A percentile compares a stretch with the other conserved stretches of the same genome.
These are phyloP conservation scores for Fermentozyma sake DNA, from an alignment of 1,139 yeast genomes.

Conservation along the genomic window DNA sequence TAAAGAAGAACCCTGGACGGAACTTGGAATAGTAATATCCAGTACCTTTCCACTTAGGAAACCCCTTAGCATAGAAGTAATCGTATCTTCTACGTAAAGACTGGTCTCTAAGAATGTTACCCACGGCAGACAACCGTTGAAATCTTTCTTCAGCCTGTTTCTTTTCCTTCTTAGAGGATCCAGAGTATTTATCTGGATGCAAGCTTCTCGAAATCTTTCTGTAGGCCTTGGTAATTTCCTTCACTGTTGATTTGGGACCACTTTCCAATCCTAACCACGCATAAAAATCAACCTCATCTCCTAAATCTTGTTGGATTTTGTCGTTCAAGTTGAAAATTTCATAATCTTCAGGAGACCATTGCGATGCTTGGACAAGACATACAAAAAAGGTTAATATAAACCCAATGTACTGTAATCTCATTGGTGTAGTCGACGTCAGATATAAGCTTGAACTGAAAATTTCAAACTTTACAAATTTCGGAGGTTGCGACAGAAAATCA, in stretches of 20 bases:
- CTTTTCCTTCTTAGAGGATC: slow-evolving; percentile 37
- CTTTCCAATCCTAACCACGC: slow-evolving; percentile 52
- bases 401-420: too few relatives aligned
- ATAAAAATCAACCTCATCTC: slow-evolving; percentile 63
- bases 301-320: slow-evolving; percentile 60
- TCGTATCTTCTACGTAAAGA: slow-evolving; percentile 74
- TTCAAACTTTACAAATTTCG: background rate
- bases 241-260: slow-evolving; percentile 51
- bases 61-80: slow-evolving; percentile 77
- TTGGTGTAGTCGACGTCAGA: slow-evolving; percentile 2
- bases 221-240: slow-evolving; percentile 72
- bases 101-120: slow-evolving; percentile 63
- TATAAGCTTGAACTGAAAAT: slow-evolving; percentile 6
- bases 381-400: slow-evolving; percentile 3
- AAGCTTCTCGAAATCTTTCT: slow-evolving; percentile 63
- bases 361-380: slow-evolving; percentile 11
- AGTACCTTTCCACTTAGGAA: slow-evolving; percentile 71
- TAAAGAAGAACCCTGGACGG: slow-evolving; percentile 56
- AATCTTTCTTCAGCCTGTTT: slow-evolving; percentile 54
- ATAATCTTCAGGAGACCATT: slow-evolving; percentile 58
- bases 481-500: background rate
- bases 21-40: slow-evolving; percentile 51
- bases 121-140: slow-evolving; percentile 70
- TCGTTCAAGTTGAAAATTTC: slow-evolving; percentile 78
- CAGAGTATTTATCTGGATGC: slow-evolving; percentile 77